phyloP scores from a whole-genome alignment of 1,284 basidiomycete species.

The Boletus sp. region DNA sequence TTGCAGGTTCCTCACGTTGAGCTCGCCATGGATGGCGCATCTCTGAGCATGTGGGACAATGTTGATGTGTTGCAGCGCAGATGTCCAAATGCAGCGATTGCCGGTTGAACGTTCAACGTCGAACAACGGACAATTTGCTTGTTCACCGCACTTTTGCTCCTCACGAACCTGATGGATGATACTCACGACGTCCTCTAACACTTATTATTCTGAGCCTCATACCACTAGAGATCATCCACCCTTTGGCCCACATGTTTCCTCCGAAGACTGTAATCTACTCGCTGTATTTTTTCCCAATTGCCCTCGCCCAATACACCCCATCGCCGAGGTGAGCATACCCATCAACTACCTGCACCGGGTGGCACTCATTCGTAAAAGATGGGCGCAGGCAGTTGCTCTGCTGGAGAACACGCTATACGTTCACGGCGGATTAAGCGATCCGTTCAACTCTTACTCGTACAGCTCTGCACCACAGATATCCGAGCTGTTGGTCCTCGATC shows the following conservation, averaged over 20 bases:
- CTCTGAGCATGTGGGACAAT: too few relatives aligned
- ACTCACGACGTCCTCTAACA: constrained; percentile 13
- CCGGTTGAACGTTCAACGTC: too few relatives aligned
- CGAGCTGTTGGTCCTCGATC: constrained; percentile 66
- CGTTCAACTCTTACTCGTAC: constrained; percentile 65
- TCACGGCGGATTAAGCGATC: constrained; percentile 77
- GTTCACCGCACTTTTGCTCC: background rate
- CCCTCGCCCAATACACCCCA: constrained; percentile 26
- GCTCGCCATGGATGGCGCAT: too few relatives aligned
- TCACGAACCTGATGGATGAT: constrained; percentile 18
- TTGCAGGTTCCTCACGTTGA: too few relatives aligned
- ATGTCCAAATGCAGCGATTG: too few relatives aligned
- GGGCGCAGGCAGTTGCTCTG: constrained; percentile 72
- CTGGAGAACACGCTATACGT: constrained; percentile 63
- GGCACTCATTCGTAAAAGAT: constrained; percentile 46
- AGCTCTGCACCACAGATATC: constrained; percentile 67
- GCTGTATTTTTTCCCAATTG: constrained; percentile 17
- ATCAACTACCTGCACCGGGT: background rate
- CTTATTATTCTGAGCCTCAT: constrained; percentile 8
- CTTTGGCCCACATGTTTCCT: constrained; percentile 7
- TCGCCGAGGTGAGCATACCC: constrained; percentile 20
- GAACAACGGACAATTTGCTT: too few relatives aligned
- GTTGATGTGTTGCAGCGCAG: too few relatives aligned
- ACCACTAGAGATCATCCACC: background rate
- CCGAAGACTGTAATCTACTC: constrained; percentile 2